Evolutionary conservation across 331 rosid genomes (phyloP).

Genomic region (Phaseolus coccineus): DNA sequence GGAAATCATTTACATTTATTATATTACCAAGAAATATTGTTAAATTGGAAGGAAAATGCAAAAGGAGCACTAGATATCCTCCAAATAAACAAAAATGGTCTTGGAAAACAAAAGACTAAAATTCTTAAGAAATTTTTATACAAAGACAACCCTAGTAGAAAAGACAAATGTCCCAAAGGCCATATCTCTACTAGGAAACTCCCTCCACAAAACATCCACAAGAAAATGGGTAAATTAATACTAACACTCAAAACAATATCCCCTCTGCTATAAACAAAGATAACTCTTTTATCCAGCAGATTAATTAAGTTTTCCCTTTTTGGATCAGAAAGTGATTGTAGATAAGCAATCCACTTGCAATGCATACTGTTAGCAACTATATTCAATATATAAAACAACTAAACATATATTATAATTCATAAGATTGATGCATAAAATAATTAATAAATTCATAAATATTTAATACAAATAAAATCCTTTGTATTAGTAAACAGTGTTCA

Average conservation of each 20-base stretch:
- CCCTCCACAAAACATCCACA: constrained; percentile 20
- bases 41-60: constrained; percentile 1
- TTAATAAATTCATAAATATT: no score
- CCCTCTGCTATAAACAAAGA: constrained; percentile 4
- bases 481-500: no score
- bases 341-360: constrained; percentile 23
- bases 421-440: no score
- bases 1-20: background rate
- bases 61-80: background rate
- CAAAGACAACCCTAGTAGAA: constrained; percentile 18
- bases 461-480: no score
- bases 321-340: constrained; percentile 28
- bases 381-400: no score
- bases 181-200: background rate
- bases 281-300: constrained; percentile 7
- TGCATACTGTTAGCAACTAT: background rate
- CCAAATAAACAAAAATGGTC: constrained; percentile 12
- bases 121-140: background rate
- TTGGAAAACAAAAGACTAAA: background rate
- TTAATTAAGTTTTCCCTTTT: constrained; percentile 2
- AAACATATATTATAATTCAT: no score
- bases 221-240: background rate
- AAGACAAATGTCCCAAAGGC: constrained; percentile 18
- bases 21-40: background rate
- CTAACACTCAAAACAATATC: background rate